Evolutionary conservation across 2,329 filamentous ascomycete genomes (phyloP).

Genomic region (Alternaria rosae): DNA sequence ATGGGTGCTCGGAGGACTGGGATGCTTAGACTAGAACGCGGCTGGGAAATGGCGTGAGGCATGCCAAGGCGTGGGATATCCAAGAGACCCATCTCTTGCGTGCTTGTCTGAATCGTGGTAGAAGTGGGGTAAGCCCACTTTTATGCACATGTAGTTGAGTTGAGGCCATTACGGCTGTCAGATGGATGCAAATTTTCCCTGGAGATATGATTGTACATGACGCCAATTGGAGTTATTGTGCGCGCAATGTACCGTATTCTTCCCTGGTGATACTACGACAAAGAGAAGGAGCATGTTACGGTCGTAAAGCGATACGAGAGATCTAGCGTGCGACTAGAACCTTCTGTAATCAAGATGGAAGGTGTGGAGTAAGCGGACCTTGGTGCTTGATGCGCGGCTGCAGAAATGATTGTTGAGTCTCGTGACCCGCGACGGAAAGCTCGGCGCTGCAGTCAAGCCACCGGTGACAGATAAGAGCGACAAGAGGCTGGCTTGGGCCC

Average conservation of each 20-base stretch:
- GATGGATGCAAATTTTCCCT: not conserved
- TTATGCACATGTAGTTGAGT: not conserved
- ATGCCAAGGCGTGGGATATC: constrained; percentile 8
- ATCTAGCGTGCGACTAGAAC: constrained; percentile 6
- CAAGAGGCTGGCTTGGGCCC: constrained; percentile 27
- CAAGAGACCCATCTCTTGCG: not conserved
- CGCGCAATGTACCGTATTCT: not conserved
- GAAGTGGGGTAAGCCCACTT: not conserved
- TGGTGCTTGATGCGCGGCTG: not conserved
- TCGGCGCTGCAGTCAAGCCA: constrained; percentile 25
- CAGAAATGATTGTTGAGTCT: constrained; percentile 26
- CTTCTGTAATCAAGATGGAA: constrained; percentile 7
- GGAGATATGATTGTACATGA: not conserved
- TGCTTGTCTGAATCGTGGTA: constrained; percentile 9
- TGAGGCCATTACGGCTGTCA: not conserved
- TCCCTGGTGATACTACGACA: not conserved
- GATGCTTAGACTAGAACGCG: not conserved
- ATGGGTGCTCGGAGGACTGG: not conserved
- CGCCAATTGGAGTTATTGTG: not conserved
- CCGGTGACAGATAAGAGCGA: constrained; percentile 23
- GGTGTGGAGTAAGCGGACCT: constrained; percentile 2
- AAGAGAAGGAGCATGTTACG: not conserved
- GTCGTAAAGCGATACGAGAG: not conserved
- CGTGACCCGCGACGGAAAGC: constrained; percentile 26
- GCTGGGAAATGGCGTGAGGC: not conserved